Evolutionary conservation across 2,329 filamentous ascomycete species (phyloP).

Genomic region (Aspergillus tanneri): DNA sequence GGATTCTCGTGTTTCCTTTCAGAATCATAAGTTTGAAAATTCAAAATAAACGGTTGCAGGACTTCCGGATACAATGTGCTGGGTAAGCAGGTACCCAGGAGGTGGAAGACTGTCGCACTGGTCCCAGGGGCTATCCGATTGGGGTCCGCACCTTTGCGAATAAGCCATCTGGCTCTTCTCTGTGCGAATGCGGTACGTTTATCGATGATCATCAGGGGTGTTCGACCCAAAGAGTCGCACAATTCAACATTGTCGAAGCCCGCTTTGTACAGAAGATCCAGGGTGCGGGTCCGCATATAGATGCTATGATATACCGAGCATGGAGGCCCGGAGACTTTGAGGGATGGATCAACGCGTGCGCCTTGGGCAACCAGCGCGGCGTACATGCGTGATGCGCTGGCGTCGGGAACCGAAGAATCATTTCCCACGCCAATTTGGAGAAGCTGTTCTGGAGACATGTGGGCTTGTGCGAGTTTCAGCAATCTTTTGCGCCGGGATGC

Average conservation of each 20-base stretch:
- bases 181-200: too few relatives aligned
- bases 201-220: conserved; percentile 7
- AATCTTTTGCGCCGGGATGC: too few relatives aligned
- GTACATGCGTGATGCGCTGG: neutral
- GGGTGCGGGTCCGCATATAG: neutral
- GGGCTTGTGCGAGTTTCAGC: neutral
- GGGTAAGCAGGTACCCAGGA: too few relatives aligned
- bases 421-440: too few relatives aligned
- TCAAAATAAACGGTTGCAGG: too few relatives aligned
- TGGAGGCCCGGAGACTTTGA: neutral
- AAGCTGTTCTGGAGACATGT: too few relatives aligned
- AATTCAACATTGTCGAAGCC: conserved; percentile 1
- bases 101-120: conserved; percentile 7
- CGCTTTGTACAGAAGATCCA: neutral
- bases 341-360: neutral
- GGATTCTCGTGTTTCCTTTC: too few relatives aligned
- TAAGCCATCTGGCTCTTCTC: too few relatives aligned
- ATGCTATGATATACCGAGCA: neutral
- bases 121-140: neutral
- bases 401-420: too few relatives aligned
- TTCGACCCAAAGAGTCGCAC: conserved; percentile 1
- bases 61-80: too few relatives aligned
- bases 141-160: conserved; percentile 8
- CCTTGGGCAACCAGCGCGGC: neutral
- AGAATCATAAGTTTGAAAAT: too few relatives aligned